Evolutionary conservation across 2,329 filamentous ascomycete genomes (phyloP).

Genomic region (Coccinonectria pachysandricola): DNA sequence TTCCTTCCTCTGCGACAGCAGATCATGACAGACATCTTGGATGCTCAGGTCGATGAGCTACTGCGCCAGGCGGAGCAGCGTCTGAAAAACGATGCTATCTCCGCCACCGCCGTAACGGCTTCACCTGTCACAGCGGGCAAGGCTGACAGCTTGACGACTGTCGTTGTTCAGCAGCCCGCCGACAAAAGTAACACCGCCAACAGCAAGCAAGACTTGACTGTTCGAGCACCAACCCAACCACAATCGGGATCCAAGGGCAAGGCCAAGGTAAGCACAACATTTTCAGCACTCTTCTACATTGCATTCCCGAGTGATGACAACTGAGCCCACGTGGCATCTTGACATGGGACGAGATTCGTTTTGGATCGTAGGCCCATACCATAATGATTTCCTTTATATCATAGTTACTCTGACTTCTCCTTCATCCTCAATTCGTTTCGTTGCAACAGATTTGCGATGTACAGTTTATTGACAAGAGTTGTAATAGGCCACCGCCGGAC

Average conservation of each 20-base stretch:
- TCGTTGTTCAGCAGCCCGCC: constrained; percentile 8
- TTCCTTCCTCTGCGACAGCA: constrained; percentile 10
- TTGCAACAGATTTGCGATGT: not conserved
- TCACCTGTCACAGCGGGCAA: constrained; percentile 9
- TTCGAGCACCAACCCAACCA: constrained; percentile 16
- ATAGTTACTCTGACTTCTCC: constrained; percentile 64
- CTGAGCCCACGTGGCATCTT: constrained; percentile 25
- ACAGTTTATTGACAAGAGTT: too few relatives aligned
- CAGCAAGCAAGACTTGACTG: constrained; percentile 15
- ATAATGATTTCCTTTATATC: constrained; percentile 44
- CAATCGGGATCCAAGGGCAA: constrained; percentile 11
- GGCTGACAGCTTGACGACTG: constrained; percentile 5
- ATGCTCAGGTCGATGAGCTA: constrained; percentile 22
- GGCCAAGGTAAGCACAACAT: constrained; percentile 21
- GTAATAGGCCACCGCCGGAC: constrained; percentile 57
- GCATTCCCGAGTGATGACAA: constrained; percentile 28
- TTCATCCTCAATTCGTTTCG: not conserved
- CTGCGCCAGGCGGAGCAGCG: constrained; percentile 24
- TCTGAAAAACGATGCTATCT: constrained; percentile 16
- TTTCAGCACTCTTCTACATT: not conserved
- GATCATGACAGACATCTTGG: constrained; percentile 21
- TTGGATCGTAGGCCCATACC: constrained; percentile 45
- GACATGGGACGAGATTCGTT: constrained; percentile 30
- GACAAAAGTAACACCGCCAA: constrained; percentile 3
- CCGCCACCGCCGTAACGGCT: constrained; percentile 8